Percentiles rank a stretch among this genome's conserved stretches.
Evolutionary conservation across 2,329 filamentous ascomycete species (phyloP).

Genomic region (Scytalidium sp.): DNA sequence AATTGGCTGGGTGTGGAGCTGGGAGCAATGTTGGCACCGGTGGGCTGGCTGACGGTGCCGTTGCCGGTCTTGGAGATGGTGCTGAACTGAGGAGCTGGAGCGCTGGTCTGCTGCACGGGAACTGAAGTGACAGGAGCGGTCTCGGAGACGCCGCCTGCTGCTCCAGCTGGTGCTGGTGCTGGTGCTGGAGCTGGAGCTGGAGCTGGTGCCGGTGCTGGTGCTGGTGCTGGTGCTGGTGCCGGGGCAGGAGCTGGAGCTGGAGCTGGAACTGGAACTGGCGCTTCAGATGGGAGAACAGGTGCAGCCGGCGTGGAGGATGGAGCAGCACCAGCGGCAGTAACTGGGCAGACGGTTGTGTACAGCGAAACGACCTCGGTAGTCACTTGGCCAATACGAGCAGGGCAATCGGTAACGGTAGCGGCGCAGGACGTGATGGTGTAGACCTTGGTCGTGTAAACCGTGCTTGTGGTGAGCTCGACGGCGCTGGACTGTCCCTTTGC

Average conservation of each 20-base stretch:
- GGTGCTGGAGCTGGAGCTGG: background rate
- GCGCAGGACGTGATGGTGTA: slow-evolving; percentile 11
- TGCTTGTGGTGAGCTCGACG: slow-evolving; percentile 5
- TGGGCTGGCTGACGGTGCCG: background rate
- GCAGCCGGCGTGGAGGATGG: slow-evolving; percentile 5
- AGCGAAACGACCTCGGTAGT: slow-evolving; percentile 26
- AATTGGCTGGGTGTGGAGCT: background rate
- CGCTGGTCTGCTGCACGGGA: too few relatives aligned
- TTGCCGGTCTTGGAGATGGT: background rate
- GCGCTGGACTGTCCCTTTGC: background rate
- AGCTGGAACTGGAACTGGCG: too few relatives aligned
- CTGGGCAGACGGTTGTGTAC: slow-evolving; percentile 31
- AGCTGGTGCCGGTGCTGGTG: background rate
- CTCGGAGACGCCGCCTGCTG: too few relatives aligned
- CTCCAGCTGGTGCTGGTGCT: background rate
- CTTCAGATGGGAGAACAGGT: too few relatives aligned
- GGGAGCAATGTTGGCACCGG: background rate
- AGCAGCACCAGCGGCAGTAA: slow-evolving; percentile 8
- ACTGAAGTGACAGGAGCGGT: too few relatives aligned
- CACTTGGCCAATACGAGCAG: slow-evolving; percentile 16
- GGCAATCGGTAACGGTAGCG: slow-evolving; percentile 4
- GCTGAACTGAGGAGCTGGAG: too few relatives aligned
- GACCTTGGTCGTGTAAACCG: slow-evolving; percentile 8
- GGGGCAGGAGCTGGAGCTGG: background rate
- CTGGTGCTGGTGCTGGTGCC: background rate